A percentile compares a stretch with the other conserved stretches of the same genome.
These are phyloP conservation scores for Anthoceros angustus DNA, from an alignment of 225 moss, liverwort and hornwort species.

Conservation along the genomic window DNA sequence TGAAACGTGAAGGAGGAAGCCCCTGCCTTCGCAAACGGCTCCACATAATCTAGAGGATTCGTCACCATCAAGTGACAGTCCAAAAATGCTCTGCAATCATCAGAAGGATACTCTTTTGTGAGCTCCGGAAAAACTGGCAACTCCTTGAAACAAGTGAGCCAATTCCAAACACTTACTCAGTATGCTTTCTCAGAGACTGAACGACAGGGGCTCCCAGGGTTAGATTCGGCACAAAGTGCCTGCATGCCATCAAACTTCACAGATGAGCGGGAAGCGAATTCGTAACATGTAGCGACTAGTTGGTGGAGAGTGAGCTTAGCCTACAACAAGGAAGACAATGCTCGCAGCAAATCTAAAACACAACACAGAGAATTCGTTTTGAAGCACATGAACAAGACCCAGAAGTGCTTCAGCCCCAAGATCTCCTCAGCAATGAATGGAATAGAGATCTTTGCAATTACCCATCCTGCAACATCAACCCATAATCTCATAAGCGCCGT, in stretches of 20 bases:
- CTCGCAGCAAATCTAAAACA: background rate
- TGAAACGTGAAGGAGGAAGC: slow-evolving; percentile 94
- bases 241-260: slow-evolving; percentile 18
- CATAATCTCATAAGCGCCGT: slow-evolving; percentile 8
- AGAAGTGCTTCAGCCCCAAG: too few relatives aligned
- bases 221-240: slow-evolving; percentile 94
- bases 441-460: slow-evolving; percentile 20
- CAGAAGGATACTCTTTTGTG: background rate
- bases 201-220: slow-evolving; percentile 93
- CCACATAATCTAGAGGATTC: slow-evolving; percentile 81
- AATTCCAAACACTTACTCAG: slow-evolving; percentile 33
- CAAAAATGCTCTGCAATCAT: slow-evolving; percentile 57
- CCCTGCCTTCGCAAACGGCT: slow-evolving; percentile 67
- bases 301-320: background rate
- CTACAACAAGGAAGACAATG: background rate
- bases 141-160: background rate
- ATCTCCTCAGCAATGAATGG: background rate
- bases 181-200: slow-evolving; percentile 83
- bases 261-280: background rate
- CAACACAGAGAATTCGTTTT: slow-evolving; percentile 7
- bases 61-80: slow-evolving; percentile 99
- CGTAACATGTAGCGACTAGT: too few relatives aligned
- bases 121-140: background rate
- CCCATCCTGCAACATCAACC: slow-evolving; percentile 72
- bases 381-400: background rate